phyloP scores from a whole-genome alignment of 345 rosid genomes.

The Barbarea vulgaris region DNA sequence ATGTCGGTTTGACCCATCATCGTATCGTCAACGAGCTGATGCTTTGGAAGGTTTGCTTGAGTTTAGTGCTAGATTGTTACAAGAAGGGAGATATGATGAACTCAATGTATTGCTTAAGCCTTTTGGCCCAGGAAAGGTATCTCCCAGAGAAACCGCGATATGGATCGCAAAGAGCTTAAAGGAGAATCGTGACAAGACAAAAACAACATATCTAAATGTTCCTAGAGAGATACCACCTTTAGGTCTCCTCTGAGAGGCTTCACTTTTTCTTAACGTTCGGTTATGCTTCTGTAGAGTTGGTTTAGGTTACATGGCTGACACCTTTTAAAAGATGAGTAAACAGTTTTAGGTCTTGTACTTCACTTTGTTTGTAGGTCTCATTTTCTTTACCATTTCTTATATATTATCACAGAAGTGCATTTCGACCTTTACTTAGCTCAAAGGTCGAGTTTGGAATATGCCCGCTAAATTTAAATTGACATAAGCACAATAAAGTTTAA shows the following conservation, averaged over 20 bases:
- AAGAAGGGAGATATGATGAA: constrained; percentile 78
- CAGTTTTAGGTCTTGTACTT: too few relatives aligned
- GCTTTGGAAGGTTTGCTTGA: constrained; percentile 93
- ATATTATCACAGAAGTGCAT: too few relatives aligned
- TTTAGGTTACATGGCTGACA: constrained; percentile 6
- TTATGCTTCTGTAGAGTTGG: neutral
- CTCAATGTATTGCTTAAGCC: constrained; percentile 84
- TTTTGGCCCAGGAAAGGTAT: constrained; percentile 87
- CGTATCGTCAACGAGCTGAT: constrained; percentile 81
- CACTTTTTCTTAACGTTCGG: neutral
- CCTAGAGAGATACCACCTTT: constrained; percentile 1
- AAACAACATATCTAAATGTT: neutral
- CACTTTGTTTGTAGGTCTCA: too few relatives aligned
- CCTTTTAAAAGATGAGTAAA: too few relatives aligned
- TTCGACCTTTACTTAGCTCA: too few relatives aligned
- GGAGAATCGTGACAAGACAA: constrained; percentile 45
- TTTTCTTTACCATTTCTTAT: too few relatives aligned
- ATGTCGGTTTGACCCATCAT: constrained; percentile 67
- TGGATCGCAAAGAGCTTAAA: constrained; percentile 94
- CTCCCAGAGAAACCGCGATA: constrained; percentile 91
- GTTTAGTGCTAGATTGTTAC: constrained; percentile 83
- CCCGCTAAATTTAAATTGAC: too few relatives aligned
- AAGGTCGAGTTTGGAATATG: too few relatives aligned
- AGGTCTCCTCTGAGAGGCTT: constrained; percentile 1
- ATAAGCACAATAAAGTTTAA: too few relatives aligned